Base-by-base conservation (phyloP, 208 protist genomes). In the Leptomonas seymouri region DNA sequence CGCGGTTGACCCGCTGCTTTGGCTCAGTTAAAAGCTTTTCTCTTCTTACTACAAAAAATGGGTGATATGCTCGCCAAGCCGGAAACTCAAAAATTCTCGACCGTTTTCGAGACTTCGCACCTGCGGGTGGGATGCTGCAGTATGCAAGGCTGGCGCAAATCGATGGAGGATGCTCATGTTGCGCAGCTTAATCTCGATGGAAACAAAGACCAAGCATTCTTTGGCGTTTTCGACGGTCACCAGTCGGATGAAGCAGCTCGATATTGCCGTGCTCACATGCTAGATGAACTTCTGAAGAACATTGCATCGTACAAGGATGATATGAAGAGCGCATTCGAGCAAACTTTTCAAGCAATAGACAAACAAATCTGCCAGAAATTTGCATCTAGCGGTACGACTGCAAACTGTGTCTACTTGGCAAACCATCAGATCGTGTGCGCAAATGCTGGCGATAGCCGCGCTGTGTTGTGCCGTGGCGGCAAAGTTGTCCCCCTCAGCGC, bases 151-250 rank as follows among this genome's bases (percentile, higher is more conserved):
- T 98, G 90, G 89, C 58, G 94, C 9, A 89, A 93, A 45, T 82
- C 85, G 2, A 98, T 98, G 94, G 92, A 98, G 75, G 94, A 98
- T 69, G 87, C 89, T 6, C 93, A 97, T 70, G 84, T 96, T 27
- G 86, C 82, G 5, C 85, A 93, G 53, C 60, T 95, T 15, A 93
- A 96, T 78, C 59, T 96, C 14, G 76, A 90, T 45, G 83, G 85
- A 8, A 82, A 85, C 59, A 90, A 89, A 63, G 65, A 80, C 20
- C 76, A 82, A 56, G 85, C 86, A 0, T 94, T 96, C 74, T 90
- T 95, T 50, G 93, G 85, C 42, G 90, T 97, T n/a, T 97, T 97
- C 76, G 93, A 97, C 46, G 93, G 93, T 1, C 93, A 97, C 59
- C 86, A 92, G 66, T 93, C 88, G 12, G 81, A 91, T 53, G 89